phyloP scores from a whole-genome alignment of 345 rosid genomes.

The Carallia pectinifolia region DNA sequence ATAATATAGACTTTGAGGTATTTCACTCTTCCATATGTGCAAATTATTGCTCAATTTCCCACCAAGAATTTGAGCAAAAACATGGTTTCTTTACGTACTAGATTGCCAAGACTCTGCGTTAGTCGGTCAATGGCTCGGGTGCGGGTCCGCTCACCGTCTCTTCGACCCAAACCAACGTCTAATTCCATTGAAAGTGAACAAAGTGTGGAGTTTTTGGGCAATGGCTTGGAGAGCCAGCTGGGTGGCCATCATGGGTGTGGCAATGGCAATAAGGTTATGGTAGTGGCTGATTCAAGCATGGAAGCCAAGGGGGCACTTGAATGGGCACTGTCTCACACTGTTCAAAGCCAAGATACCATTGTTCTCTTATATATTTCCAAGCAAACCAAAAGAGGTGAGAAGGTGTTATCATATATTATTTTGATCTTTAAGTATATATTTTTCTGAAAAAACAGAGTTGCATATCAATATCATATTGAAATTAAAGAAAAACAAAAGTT shows the following conservation, averaged over 20 bases:
- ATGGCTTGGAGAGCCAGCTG: slow-evolving; percentile 8
- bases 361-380: slow-evolving; percentile 57
- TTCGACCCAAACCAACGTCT: slow-evolving; percentile 35
- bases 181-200: slow-evolving; percentile 42
- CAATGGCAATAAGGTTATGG: slow-evolving; percentile 73
- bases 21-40: not conserved
- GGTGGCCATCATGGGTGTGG: slow-evolving; percentile 13
- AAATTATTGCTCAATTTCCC: not conserved
- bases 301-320: slow-evolving; percentile 81
- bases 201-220: slow-evolving; percentile 44
- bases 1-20: not conserved
- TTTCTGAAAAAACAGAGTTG: not conserved
- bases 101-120: slow-evolving; percentile 43
- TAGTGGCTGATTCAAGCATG: slow-evolving; percentile 65
- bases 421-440: not conserved
- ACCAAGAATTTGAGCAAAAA: slow-evolving; percentile 1
- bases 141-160: slow-evolving; percentile 46
- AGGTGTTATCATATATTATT: not conserved
- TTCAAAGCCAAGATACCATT: slow-evolving; percentile 57
- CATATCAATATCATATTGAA: not conserved
- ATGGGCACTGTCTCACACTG: slow-evolving; percentile 77
- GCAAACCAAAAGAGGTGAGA: slow-evolving; percentile 42
- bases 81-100: slow-evolving; percentile 29
- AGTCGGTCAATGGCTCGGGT: slow-evolving; percentile 36
- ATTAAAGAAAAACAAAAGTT: not conserved